phyloP scores from a whole-genome alignment of 2,329 filamentous ascomycete genomes.

The Penicillium polonicum region DNA sequence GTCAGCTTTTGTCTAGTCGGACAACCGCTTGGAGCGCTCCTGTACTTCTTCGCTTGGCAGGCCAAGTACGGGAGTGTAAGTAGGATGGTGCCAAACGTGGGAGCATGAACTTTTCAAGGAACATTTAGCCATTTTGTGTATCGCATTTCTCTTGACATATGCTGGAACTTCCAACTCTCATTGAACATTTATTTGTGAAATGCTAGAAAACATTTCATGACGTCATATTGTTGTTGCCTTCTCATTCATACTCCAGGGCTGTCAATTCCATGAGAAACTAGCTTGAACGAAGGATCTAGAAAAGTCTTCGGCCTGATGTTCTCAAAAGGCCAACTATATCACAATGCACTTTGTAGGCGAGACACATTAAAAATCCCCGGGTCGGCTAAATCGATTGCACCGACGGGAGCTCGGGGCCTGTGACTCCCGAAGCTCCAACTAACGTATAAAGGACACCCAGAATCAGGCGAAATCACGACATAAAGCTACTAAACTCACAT shows the following conservation, averaged over 20 bases:
- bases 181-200: neutral
- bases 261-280: neutral
- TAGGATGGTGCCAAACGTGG: slow-evolving; percentile 20
- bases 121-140: neutral
- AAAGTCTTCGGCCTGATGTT: neutral
- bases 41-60: slow-evolving; percentile 99
- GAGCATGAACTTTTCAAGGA: neutral
- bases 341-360: no score
- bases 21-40: slow-evolving; percentile 84
- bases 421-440: neutral
- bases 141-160: neutral
- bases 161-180: neutral
- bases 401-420: slow-evolving; percentile 3
- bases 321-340: neutral
- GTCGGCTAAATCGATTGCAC: slow-evolving; percentile 15
- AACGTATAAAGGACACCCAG: slow-evolving; percentile 9
- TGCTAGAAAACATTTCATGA: neutral
- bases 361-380: neutral
- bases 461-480: neutral
- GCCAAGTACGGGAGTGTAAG: slow-evolving; percentile 89
- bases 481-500: neutral
- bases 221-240: neutral
- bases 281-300: neutral
- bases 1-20: slow-evolving; percentile 92
- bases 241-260: neutral